These are phyloP conservation scores for Ceratobasidium theobromae DNA, from an alignment of 1,284 basidiomycete species.

Conservation along the genomic window DNA sequence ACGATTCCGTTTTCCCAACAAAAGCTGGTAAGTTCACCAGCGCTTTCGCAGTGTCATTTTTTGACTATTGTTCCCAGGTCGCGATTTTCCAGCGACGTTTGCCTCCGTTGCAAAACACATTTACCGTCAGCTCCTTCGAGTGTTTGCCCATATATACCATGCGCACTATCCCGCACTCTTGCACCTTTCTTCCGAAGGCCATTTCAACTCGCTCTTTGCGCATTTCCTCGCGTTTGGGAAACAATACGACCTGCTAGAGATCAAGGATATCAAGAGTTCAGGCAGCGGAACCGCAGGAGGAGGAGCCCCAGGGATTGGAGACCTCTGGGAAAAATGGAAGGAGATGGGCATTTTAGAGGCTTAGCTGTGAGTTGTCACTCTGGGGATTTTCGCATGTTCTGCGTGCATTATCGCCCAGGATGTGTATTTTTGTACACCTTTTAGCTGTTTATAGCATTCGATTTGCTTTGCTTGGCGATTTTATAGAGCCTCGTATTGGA, in stretches of 20 bases:
- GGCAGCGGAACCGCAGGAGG: conserved; percentile 40
- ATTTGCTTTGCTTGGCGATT: too few species aligned
- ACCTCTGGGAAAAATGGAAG: conserved; percentile 87
- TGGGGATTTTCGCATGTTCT: background rate
- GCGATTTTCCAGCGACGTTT: conserved; percentile 88
- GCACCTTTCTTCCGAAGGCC: conserved; percentile 73
- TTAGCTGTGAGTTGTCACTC: conserved; percentile 25
- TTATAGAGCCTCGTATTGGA: too few species aligned
- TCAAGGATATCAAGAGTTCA: conserved; percentile 47
- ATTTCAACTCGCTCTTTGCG: conserved; percentile 62
- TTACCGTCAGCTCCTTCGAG: conserved; percentile 93
- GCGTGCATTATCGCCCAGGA: conserved; percentile 22
- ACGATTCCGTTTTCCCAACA: conserved; percentile 92
- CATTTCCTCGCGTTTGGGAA: conserved; percentile 62
- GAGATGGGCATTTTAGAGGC: conserved; percentile 72
- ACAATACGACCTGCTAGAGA: conserved; percentile 78
- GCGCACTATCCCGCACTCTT: conserved; percentile 91
- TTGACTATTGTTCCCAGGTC: conserved; percentile 53
- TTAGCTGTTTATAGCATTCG: background rate
- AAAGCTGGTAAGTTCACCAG: conserved; percentile 70
- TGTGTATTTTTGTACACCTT: conserved; percentile 10
- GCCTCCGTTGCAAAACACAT: conserved; percentile 93
- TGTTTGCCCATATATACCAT: conserved; percentile 98
- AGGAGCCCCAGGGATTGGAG: conserved; percentile 70
- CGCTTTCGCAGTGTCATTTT: background rate